phyloP scores from a whole-genome alignment of 257 asterid species.

The Petrea volubilis region DNA sequence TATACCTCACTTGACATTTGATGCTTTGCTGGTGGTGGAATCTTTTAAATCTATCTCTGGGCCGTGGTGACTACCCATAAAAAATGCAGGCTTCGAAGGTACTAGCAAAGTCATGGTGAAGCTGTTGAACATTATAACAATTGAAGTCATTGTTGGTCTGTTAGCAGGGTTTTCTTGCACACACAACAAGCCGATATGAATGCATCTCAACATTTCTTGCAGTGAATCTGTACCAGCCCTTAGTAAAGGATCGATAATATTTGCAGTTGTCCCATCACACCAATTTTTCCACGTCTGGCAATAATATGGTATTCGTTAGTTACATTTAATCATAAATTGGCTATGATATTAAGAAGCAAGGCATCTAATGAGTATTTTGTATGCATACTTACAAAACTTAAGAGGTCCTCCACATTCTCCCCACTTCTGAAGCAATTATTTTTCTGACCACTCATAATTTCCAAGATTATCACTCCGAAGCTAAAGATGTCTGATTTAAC shows the following conservation, averaged over 20 bases:
- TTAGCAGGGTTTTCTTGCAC: constrained; percentile 14
- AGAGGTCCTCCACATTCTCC: constrained; percentile 25
- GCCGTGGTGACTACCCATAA: not conserved
- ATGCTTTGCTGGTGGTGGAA: not conserved
- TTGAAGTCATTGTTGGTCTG: constrained; percentile 26
- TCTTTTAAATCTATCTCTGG: not conserved
- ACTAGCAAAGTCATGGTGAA: constrained; percentile 3
- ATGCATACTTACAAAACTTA: constrained; percentile 35
- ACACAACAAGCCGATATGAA: constrained; percentile 30
- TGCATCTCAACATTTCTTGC: constrained; percentile 23
- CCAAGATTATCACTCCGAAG: constrained; percentile 44
- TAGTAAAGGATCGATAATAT: constrained; percentile 19
- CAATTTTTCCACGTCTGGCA: constrained; percentile 27
- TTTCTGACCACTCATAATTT: constrained; percentile 40
- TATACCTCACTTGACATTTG: not conserved
- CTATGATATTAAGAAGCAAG: not conserved
- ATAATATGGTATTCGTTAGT: not conserved
- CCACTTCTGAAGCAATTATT: constrained; percentile 5
- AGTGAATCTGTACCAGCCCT: not conserved
- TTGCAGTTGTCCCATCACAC: not conserved
- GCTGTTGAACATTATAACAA: constrained; percentile 24
- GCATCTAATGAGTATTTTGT: not conserved
- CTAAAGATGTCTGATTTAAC: constrained; percentile 49
- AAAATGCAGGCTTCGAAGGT: constrained; percentile 22
- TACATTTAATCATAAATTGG: not conserved